Base-by-base conservation (phyloP, 2,329 filamentous ascomycete genomes). In the Pyrenophora teres region DNA sequence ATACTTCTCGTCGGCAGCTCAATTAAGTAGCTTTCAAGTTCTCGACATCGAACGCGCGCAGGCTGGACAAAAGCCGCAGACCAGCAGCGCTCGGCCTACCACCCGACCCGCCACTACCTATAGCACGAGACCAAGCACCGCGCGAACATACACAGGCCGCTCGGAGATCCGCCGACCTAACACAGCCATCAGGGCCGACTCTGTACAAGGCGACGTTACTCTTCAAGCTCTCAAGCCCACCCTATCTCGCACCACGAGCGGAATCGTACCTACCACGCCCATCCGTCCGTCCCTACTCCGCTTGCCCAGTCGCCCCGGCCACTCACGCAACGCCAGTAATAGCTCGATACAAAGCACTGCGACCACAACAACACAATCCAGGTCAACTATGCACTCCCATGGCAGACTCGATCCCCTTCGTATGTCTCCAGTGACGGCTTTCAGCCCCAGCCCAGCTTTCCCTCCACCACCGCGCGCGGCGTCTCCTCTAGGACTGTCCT, bases 1-100 rank as follows among this genome's bases (percentile, higher is more conserved):
- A 21, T 68, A 69, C 48, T 72, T 72, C 37, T 63, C 65, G 3
- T 47, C 55, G 1, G 51, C 57, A 30, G 33, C 58, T 3, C 57
- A 52, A 36, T 62, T 57, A 44, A 52, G 52, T 6, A 64, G 54
- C 4, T 33, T 46, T 5, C 57, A 49, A 2, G 40, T 46, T 10
- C 16, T 45, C 21, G 65, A 72, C 39, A 46, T 66, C 39, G 64
- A 70, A 40, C 65, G 52, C 32, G 40, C 52, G 12, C 63, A 63
- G 38, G 52, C 64, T 19, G 16, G 52, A 5, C 46, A 50, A 35
- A 51, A 40, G 10, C 33, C 12, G 10, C 61, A 60, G 3, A 21
- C 40, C 9, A 60, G 40, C 9, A 60, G 40, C 31, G 59, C 56
- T 10, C 50, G 51, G 8, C 42, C 59, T 21, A n/a, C 19, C 7